Evolutionary conservation across 2,329 filamentous ascomycete species (phyloP).

Genomic region (Fusarium duplospermum): DNA sequence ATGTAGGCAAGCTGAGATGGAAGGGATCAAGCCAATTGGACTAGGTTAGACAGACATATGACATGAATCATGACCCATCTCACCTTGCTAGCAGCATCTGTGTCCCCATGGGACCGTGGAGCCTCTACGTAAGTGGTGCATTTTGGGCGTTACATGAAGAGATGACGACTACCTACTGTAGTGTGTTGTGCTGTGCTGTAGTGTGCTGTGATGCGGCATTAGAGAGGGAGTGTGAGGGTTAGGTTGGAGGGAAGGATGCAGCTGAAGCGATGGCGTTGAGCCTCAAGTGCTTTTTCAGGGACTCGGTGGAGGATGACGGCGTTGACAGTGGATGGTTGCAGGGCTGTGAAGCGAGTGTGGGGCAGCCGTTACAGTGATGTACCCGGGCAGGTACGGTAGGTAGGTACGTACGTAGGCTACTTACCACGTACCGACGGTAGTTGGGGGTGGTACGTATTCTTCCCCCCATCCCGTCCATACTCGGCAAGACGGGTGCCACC

Average conservation of each 20-base stretch:
- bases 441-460: background rate
- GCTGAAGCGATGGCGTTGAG: constrained; percentile 17
- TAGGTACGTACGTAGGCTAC: background rate
- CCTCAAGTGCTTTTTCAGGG: constrained; percentile 12
- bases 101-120: constrained; percentile 12
- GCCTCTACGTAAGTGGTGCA: background rate
- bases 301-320: constrained; percentile 12
- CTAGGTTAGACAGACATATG: constrained; percentile 1
- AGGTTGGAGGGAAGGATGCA: background rate
- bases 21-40: constrained; percentile 8
- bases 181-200: background rate
- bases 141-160: constrained; percentile 7
- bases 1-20: background rate
- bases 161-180: constrained; percentile 4
- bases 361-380: constrained; percentile 4
- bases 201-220: background rate
- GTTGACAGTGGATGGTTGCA: constrained; percentile 8
- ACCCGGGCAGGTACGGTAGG: background rate
- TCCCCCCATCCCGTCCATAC: background rate
- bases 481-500: background rate
- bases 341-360: constrained; percentile 3
- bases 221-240: background rate
- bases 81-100: background rate
- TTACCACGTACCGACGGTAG: background rate
- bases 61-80: constrained; percentile 10